A percentile compares a stretch with the other conserved stretches of the same genome.
Conservation (phyloP, 768 basidiomycete species). For the Termitomyces sp. region DNA sequence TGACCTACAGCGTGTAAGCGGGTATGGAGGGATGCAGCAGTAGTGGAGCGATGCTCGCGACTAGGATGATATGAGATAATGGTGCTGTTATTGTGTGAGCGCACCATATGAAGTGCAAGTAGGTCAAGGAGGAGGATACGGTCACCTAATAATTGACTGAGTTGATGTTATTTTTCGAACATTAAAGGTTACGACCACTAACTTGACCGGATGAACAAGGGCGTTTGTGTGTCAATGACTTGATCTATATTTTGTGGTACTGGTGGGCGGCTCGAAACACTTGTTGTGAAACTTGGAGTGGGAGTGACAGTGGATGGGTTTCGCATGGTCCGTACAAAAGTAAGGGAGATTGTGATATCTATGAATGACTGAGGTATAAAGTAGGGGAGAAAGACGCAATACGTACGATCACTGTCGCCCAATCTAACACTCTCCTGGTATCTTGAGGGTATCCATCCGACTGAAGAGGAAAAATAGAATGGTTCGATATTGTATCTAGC, state of each 20-base stretch:
- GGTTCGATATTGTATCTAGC: conserved; percentile 50
- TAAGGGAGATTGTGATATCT: conserved; percentile 55
- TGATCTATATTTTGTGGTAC: conserved; percentile 18
- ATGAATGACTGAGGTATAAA: neutral
- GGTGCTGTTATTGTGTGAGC: conserved; percentile 30
- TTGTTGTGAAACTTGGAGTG: conserved; percentile 14
- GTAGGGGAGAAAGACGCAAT: neutral
- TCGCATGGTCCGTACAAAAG: conserved; percentile 41
- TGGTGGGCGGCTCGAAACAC: conserved; percentile 5
- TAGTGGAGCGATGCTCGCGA: conserved; percentile 26
- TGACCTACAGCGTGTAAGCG: conserved; percentile 33
- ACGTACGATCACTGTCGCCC: conserved; percentile 35
- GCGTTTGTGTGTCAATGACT: conserved; percentile 48
- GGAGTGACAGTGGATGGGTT: conserved; percentile 21
- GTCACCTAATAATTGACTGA: conserved; percentile 19
- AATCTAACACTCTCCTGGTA: conserved; percentile 41
- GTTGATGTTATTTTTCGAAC: neutral
- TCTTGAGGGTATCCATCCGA: conserved; percentile 57
- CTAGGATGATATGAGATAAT: conserved; percentile 40
- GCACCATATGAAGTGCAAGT: conserved; percentile 51
- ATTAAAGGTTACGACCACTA: conserved; percentile 3
- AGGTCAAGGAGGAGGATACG: conserved; percentile 39
- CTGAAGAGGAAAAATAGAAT: conserved; percentile 59
- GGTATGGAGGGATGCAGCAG: conserved; percentile 28
- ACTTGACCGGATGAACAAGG: conserved; percentile 38